phyloP scores from a whole-genome alignment of 306 rosid species.

The Pueraria montana region DNA sequence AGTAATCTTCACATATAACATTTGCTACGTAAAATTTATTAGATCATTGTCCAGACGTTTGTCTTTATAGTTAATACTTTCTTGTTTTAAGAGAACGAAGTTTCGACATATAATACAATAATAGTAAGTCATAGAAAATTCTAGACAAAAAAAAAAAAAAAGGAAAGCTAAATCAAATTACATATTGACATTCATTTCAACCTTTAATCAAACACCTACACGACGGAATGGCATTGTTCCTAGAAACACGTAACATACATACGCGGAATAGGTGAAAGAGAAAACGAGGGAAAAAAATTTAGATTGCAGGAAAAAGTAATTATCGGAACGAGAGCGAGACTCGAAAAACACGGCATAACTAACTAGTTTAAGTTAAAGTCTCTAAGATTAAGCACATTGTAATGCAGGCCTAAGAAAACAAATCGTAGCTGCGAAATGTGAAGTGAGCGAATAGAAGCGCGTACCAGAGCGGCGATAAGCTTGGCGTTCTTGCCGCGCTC shows the following conservation, averaged over 20 bases:
- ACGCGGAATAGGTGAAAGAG: constrained; percentile 1
- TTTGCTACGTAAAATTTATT: constrained; percentile 44
- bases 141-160: not conserved
- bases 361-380: not conserved
- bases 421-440: not conserved
- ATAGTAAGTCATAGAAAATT: constrained; percentile 5
- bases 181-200: constrained; percentile 29
- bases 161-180: not conserved
- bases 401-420: not conserved
- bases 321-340: not conserved
- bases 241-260: not conserved
- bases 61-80: not conserved
- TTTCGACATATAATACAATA: constrained; percentile 7
- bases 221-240: constrained; percentile 30
- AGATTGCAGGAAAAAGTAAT: constrained; percentile 17
- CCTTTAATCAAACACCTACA: constrained; percentile 60
- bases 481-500: constrained; percentile 97
- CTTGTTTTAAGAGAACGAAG: constrained; percentile 32
- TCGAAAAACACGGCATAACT: not conserved
- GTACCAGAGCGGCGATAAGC: constrained; percentile 87
- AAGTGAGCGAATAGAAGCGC: constrained; percentile 1
- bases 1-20: constrained; percentile 17
- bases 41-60: constrained; percentile 12
- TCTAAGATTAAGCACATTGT: constrained; percentile 31
- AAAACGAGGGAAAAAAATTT: constrained; percentile 13